Evolutionary conservation across 2,329 filamentous ascomycete species (phyloP).

Genomic region (Penicillium paneum): DNA sequence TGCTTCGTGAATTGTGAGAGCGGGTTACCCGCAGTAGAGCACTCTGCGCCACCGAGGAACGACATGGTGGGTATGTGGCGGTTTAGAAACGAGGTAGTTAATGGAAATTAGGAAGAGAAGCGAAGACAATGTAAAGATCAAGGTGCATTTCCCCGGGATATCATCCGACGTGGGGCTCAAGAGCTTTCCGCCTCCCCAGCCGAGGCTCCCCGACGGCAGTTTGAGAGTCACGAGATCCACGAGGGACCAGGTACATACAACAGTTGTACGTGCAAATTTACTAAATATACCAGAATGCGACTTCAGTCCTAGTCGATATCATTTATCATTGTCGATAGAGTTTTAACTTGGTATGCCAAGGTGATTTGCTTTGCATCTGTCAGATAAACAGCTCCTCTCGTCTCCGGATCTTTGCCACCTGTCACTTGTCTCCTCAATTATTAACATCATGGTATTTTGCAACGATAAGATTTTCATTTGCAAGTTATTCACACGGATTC

Average conservation of each 20-base stretch:
- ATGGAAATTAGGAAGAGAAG: neutral
- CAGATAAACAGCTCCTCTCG: no score
- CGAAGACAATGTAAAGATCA: neutral
- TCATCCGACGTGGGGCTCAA: constrained; percentile 22
- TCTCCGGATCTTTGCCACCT: no score
- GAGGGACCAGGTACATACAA: neutral
- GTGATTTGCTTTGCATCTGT: no score
- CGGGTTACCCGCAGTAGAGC: constrained; percentile 92
- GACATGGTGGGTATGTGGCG: constrained; percentile 62
- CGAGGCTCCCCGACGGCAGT: constrained; percentile 22
- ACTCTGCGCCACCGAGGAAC: constrained; percentile 92
- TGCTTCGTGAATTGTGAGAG: constrained; percentile 97
- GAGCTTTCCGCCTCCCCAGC: constrained; percentile 22
- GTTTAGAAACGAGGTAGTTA: neutral
- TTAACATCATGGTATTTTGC: no score
- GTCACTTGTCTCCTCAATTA: no score
- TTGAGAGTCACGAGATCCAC: neutral
- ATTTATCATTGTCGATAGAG: no score
- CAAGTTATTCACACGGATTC: no score
- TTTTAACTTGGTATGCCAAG: no score
- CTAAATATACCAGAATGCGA: neutral
- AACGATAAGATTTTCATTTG: no score
- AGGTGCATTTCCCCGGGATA: constrained; percentile 12
- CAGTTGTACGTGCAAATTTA: neutral
- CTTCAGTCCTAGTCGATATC: no score